phyloP scores from a whole-genome alignment of 2,329 filamentous ascomycete species.

The Chrysosporium queenslandicum region DNA sequence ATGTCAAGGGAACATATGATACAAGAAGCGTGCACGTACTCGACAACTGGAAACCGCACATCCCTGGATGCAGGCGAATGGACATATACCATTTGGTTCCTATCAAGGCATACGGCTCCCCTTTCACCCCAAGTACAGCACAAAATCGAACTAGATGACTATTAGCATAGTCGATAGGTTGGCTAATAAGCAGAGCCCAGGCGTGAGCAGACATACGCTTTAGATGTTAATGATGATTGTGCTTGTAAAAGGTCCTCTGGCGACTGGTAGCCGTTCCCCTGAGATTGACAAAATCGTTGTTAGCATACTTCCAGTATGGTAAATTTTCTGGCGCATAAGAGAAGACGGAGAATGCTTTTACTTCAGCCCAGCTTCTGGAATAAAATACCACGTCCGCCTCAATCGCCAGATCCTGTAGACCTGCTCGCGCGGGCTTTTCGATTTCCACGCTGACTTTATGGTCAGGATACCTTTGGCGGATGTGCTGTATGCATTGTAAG shows the following conservation, averaged over 20 bases:
- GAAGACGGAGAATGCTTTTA: too few relatives aligned
- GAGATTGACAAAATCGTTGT: not conserved
- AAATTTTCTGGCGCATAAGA: too few relatives aligned
- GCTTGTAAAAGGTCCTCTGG: slow-evolving; percentile 44
- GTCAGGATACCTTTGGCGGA: slow-evolving; percentile 40
- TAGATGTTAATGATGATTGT: slow-evolving; percentile 33
- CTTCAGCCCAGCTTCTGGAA: slow-evolving; percentile 60
- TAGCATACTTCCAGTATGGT: too few relatives aligned
- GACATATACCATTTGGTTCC: slow-evolving; percentile 27
- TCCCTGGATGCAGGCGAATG: slow-evolving; percentile 38
- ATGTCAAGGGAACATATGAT: not conserved
- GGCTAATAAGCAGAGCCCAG: too few relatives aligned
- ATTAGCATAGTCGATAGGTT: not conserved
- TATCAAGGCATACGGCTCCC: slow-evolving; percentile 43
- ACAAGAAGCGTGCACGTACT: slow-evolving; percentile 43
- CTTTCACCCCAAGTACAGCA: slow-evolving; percentile 52
- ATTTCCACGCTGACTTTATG: slow-evolving; percentile 58
- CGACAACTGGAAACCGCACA: slow-evolving; percentile 41
- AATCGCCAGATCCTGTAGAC: slow-evolving; percentile 50
- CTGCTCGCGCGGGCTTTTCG: slow-evolving; percentile 56
- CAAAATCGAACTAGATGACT: slow-evolving; percentile 35
- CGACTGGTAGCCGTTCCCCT: slow-evolving; percentile 35
- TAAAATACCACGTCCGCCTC: slow-evolving; percentile 64
- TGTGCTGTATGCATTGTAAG: slow-evolving; percentile 47
- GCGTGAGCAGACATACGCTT: slow-evolving; percentile 40